A percentile compares a stretch with the other conserved stretches of the same genome.
Conservation (phyloP, 805 yeast species). For the Yamadazyma ubonensis region DNA sequence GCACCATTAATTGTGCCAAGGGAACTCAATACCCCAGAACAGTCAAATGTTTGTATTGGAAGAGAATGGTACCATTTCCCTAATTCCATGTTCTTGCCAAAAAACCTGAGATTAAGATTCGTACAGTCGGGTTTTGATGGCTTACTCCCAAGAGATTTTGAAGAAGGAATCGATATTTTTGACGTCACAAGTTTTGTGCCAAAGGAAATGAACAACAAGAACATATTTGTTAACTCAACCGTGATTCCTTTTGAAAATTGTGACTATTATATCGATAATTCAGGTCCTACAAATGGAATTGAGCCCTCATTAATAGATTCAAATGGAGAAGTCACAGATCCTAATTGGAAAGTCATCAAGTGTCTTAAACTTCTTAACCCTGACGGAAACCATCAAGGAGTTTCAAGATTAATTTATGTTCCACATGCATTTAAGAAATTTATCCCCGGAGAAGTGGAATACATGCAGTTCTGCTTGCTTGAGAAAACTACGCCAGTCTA, state of each 20-base stretch:
- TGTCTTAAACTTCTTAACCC: conserved; percentile 56
- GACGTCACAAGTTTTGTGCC: conserved; percentile 53
- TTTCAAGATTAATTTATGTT: conserved; percentile 54
- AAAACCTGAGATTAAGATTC: conserved; percentile 61
- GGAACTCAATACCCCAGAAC: neutral
- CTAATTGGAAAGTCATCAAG: conserved; percentile 47
- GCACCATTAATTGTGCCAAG: conserved; percentile 54
- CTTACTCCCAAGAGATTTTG: conserved; percentile 82
- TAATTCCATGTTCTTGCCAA: conserved; percentile 76
- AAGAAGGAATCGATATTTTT: conserved; percentile 35
- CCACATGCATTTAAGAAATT: conserved; percentile 34
- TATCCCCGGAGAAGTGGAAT: conserved; percentile 37
- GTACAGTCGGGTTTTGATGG: conserved; percentile 82
- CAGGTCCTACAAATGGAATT: conserved; percentile 30
- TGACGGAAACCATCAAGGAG: conserved; percentile 48
- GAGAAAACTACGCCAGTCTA: conserved; percentile 1
- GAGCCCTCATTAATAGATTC: conserved; percentile 29
- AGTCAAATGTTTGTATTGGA: conserved; percentile 68
- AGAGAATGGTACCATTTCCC: conserved; percentile 96
- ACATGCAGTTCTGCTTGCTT: conserved; percentile 51
- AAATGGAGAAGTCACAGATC: conserved; percentile 13
- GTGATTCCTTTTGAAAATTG: conserved; percentile 53
- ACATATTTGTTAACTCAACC: conserved; percentile 61
- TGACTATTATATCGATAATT: conserved; percentile 68
- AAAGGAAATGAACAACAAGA: conserved; percentile 69